These are phyloP conservation scores for Fusarium burgessii DNA, from an alignment of 2,329 filamentous ascomycete species.

Conservation along the genomic window DNA sequence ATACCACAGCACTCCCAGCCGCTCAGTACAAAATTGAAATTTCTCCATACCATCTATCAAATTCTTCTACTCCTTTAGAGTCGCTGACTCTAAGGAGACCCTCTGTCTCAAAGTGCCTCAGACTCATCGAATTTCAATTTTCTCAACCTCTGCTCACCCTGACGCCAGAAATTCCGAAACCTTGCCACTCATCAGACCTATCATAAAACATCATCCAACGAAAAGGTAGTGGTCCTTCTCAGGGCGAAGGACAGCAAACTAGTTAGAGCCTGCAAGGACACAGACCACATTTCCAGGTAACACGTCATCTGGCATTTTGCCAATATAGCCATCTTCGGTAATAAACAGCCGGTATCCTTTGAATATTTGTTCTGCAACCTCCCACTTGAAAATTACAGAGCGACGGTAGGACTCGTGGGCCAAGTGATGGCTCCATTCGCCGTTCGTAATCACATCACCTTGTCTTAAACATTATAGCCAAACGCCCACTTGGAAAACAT, in stretches of 20 bases:
- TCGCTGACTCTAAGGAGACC: background rate
- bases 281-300: background rate
- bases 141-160: background rate
- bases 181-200: background rate
- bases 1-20: accelerated
- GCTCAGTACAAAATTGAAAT: background rate
- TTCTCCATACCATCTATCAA: background rate
- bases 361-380: accelerated
- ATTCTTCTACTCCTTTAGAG: background rate
- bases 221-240: background rate
- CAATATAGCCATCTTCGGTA: background rate
- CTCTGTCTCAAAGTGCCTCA: too few species aligned
- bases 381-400: background rate
- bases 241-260: background rate
- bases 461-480: too few species aligned
- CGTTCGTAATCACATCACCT: too few species aligned
- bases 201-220: background rate
- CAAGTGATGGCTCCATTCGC: background rate
- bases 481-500: too few species aligned
- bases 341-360: background rate
- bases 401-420: too few species aligned
- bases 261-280: accelerated
- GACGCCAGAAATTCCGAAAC: background rate
- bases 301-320: background rate
- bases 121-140: background rate